Evolutionary conservation across 2,329 filamentous ascomycete genomes (phyloP), one percentile per base, ranked within the genome.

Genomic region (Huntiella moniliformis): DNA sequence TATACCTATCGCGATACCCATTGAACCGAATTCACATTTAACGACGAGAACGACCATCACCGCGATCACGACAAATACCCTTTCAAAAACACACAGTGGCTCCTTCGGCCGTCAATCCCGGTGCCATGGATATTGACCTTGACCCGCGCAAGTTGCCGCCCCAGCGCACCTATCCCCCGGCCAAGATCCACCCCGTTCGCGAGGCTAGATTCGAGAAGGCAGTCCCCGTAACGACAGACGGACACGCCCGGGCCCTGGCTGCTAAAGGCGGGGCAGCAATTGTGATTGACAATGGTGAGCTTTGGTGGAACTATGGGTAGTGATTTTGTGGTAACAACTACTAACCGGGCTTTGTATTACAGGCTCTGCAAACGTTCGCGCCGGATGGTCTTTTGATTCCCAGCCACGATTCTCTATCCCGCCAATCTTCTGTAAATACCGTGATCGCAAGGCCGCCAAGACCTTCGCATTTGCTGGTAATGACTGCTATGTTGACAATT

Each of bases 401-500:
- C 67, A 68, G n/a, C 91, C 91, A 1, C 76, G 84, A 52, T 68
- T 96, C 47, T 72, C 73, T 51, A 71, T 94, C 34, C 83, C 87
- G 1, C 88, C 91, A 10, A 82, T 95, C 53, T 92, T 92, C 77
- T 81, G 91, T 52, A 85, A 88, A 56, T 98, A 94, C 61, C 80
- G 87, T 57, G 91, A 98, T 60, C 81, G 91, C 55, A 98, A 96
- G 61, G 67, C 92, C 41, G 83, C 82, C 57, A 86, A 85, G 63
- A 92, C 84, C 17, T 92, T 92, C 58, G 85, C 82, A 18, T 95
- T 96, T 58, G 80, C 92, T 38, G 91, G 91, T 47, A 77, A 78
- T 54, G 91, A 98, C 64, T 85, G 92, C 57, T 96, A 91, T 57
- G 81, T 87, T 52, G 91, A 98, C 62, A 91, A 88, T 18, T 94